Conservation (phyloP, 805 yeast genomes). For the Metschnikowia vanudenii region DNA sequence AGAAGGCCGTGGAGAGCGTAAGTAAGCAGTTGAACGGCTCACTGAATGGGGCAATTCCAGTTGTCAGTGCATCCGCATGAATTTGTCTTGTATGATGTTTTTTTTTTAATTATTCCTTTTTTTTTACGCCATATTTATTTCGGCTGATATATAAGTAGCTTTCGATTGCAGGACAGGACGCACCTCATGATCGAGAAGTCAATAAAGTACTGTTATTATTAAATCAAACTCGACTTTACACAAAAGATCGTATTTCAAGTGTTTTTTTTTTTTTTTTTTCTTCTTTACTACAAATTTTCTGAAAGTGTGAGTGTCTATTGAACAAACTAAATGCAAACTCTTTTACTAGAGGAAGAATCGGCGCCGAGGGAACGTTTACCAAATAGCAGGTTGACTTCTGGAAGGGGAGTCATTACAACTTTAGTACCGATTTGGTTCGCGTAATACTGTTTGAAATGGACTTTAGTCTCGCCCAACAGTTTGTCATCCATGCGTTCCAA, state of each 20-base stretch:
- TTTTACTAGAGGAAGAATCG: conserved; percentile 10
- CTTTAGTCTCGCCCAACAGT: conserved; percentile 4
- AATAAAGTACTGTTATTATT: not conserved
- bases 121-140: not conserved
- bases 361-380: conserved; percentile 15
- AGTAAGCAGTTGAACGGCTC: conserved; percentile 10
- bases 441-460: conserved; percentile 21
- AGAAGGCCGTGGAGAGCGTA: conserved; percentile 7
- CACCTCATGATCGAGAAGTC: not conserved
- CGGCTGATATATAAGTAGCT: not conserved
- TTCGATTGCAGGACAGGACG: not conserved
- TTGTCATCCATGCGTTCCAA: conserved; percentile 17
- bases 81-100: not conserved
- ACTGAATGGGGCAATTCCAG: conserved; percentile 19
- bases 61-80: conserved; percentile 21
- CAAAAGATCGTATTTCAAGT: too few species aligned
- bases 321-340: conserved; percentile 10
- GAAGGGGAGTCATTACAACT: conserved; percentile 15
- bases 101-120: not conserved
- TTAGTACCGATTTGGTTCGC: conserved; percentile 22
- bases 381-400: conserved; percentile 16
- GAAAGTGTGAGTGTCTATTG: not conserved
- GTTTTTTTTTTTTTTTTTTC: not conserved
- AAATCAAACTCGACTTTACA: too few species aligned
- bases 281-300: not conserved